Evolutionary conservation across 1,284 basidiomycete genomes (phyloP).

Genomic region (Cerrena zonata): DNA sequence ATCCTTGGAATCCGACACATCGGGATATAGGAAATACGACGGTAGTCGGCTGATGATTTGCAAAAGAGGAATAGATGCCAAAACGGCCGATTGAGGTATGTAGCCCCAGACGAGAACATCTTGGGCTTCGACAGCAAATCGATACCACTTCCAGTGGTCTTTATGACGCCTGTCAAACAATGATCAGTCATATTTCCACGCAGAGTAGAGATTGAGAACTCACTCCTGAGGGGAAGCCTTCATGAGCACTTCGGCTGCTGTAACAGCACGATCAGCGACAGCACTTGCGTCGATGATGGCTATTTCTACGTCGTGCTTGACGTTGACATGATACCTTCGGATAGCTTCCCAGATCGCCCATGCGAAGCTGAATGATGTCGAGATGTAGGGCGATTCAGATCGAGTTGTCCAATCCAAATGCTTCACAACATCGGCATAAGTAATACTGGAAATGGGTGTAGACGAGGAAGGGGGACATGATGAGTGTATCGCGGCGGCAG

Average conservation of each 20-base stretch:
- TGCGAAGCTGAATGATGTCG: slow-evolving; percentile 70
- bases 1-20: slow-evolving; percentile 30
- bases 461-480: slow-evolving; percentile 16
- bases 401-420: slow-evolving; percentile 76
- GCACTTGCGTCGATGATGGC: slow-evolving; percentile 67
- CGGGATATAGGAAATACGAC: slow-evolving; percentile 56
- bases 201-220: slow-evolving; percentile 21
- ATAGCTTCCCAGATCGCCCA: slow-evolving; percentile 78
- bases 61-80: slow-evolving; percentile 62
- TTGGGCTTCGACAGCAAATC: slow-evolving; percentile 67
- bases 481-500: slow-evolving; percentile 12
- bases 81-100: slow-evolving; percentile 58
- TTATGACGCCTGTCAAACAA: slow-evolving; percentile 43
- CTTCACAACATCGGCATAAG: slow-evolving; percentile 56
- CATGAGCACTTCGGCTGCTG: slow-evolving; percentile 56
- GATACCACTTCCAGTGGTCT: slow-evolving; percentile 70
- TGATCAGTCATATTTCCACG: background rate
- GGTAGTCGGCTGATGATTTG: slow-evolving; percentile 60
- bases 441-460: slow-evolving; percentile 23
- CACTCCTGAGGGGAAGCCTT: slow-evolving; percentile 49
- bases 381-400: slow-evolving; percentile 59
- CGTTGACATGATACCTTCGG: slow-evolving; percentile 57
- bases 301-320: slow-evolving; percentile 71
- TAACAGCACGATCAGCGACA: slow-evolving; percentile 51
- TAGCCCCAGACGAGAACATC: slow-evolving; percentile 65